phyloP scores from a whole-genome alignment of 371 early-diverging fungal genomes.

The Mucor piriformis region DNA sequence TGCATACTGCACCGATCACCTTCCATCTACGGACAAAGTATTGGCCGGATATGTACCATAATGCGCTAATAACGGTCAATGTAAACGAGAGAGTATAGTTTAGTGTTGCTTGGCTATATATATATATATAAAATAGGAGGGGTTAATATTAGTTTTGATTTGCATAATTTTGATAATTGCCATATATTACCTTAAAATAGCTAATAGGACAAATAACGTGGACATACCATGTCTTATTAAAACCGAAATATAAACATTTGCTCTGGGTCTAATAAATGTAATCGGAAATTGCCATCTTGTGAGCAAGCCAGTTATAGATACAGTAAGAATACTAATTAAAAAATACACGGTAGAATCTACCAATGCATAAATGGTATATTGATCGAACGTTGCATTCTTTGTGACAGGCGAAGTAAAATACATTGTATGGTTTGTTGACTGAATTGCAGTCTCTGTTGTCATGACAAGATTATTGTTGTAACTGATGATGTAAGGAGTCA shows the following conservation, averaged over 20 bases:
- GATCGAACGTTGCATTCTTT: not conserved
- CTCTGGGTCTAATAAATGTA: slow-evolving; percentile 27
- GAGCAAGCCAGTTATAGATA: slow-evolving; percentile 33
- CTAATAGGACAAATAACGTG: slow-evolving; percentile 13
- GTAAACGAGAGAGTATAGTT: slow-evolving; percentile 6
- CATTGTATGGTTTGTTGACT: slow-evolving; percentile 28
- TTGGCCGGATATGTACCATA: slow-evolving; percentile 35
- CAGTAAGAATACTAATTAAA: slow-evolving; percentile 39
- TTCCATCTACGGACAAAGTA: slow-evolving; percentile 41
- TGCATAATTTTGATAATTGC: not conserved
- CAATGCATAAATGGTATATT: not conserved
- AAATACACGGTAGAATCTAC: slow-evolving; percentile 39
- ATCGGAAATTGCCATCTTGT: slow-evolving; percentile 45
- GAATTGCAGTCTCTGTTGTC: slow-evolving; percentile 24
- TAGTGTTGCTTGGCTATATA: slow-evolving; percentile 19
- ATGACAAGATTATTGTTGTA: slow-evolving; percentile 31
- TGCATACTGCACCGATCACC: slow-evolving; percentile 14
- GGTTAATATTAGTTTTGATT: not conserved
- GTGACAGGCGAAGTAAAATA: not conserved
- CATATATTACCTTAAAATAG: slow-evolving; percentile 28
- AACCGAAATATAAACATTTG: slow-evolving; percentile 11
- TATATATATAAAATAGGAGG: not conserved
- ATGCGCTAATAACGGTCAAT: slow-evolving; percentile 13
- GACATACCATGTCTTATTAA: slow-evolving; percentile 32
- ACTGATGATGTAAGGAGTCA: slow-evolving; percentile 34